Conservation (phyloP, 169 alveolate species). For the Plasmodium yoelii region DNA sequence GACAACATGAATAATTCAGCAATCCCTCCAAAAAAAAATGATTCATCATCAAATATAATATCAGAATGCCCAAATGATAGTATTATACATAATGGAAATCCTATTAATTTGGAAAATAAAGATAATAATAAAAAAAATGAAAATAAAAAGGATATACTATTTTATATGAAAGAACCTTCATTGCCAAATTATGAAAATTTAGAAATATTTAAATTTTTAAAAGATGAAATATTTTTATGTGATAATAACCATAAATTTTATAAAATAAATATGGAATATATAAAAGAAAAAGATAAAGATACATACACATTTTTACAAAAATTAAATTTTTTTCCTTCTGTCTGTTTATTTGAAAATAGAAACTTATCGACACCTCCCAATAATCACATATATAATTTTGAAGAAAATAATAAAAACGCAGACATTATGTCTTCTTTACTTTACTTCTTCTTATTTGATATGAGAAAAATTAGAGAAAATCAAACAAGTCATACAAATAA, state of each 20-base stretch:
- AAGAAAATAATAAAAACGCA: conserved; percentile 15
- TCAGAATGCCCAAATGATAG: too few species aligned
- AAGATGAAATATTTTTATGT: conserved; percentile 68
- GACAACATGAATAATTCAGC: not conserved
- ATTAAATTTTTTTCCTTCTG: conserved; percentile 43
- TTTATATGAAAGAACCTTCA: conserved; percentile 50
- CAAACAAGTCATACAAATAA: not conserved
- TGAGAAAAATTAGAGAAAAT: conserved; percentile 7
- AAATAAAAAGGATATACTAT: conserved; percentile 19
- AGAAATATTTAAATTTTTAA: conserved; percentile 53
- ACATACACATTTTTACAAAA: conserved; percentile 36
- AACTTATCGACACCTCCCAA: conserved; percentile 22
- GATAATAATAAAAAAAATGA: not conserved
- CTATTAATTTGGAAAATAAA: not conserved
- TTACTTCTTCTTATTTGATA: conserved; percentile 46
- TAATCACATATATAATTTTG: conserved; percentile 40
- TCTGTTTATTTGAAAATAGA: conserved; percentile 67
- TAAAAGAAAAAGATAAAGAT: conserved; percentile 23
- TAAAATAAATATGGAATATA: conserved; percentile 36
- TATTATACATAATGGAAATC: too few species aligned
- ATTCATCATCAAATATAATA: not conserved
- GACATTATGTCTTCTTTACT: conserved; percentile 56
- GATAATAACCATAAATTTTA: conserved; percentile 22
- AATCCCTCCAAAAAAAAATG: not conserved
- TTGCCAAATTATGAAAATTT: conserved; percentile 44